Evolutionary conservation across 169 alveolate species (phyloP), one percentile per base, ranked within the genome.

Genomic region (Cryptosporidium ubiquitum): DNA sequence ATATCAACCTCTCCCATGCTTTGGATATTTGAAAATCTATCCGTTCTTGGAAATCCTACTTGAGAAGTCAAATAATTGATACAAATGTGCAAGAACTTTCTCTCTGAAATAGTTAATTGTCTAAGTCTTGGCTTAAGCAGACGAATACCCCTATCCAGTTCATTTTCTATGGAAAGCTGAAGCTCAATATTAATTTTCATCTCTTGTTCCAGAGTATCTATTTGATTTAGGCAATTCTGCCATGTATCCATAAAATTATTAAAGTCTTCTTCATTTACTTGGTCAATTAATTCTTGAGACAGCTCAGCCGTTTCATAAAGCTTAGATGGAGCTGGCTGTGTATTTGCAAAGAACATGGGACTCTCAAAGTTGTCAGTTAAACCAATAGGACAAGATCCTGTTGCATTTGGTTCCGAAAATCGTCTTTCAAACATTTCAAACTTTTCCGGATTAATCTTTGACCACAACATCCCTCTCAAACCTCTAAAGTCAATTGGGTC

Each of bases 401-500:
- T 61, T 12, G 89, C 89, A 40, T 79, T 79, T 18, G 89, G 89
- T 26, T 79, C 89, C 1, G 89, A 61, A 58, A 79, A 79, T 20
- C 89, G 58, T 29, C 68, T 79, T 44, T 79, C 89, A 60, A 79
- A 79, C 89, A 79, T 18, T 47, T 79, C 89, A 79, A 79, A 44
- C 66, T 79, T 79, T 23, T 58, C 75, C 18, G 31, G 79, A 29
- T 64, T 52, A 10, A 79, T 79, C 58, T 79, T 79, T 20, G 89
- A 79, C 89, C 89, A 79, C 37, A 79, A 26, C 68, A 79, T 61
- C 14, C 89, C 89, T 20, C 89, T 57, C 44, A 79, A 49, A 12
- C 89, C 89, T 49, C 89, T 79, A 44, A 79, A 79, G 37, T 79
- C 89, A 18, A 79, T 64, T 58, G 89, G 89, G 26, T 79, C 68